Conservation (phyloP, 83 land plant genomes). For the Picea engelmannii region DNA sequence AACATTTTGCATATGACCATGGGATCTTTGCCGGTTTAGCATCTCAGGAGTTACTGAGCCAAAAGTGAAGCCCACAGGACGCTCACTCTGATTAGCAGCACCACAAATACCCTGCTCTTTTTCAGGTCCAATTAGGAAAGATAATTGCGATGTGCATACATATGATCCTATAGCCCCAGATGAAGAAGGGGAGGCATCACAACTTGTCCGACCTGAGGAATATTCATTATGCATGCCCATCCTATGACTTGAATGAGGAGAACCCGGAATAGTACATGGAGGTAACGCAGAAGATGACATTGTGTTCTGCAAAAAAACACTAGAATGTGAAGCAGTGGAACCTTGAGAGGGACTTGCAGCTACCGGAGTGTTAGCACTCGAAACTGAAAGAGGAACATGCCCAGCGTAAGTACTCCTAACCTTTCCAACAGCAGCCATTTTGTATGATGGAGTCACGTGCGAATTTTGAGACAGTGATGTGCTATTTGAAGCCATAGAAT, state of each 20-base stretch:
- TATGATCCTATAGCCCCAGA: not conserved
- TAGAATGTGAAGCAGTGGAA: too few species aligned
- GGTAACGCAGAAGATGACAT: not conserved
- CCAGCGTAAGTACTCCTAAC: too few species aligned
- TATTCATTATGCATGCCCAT: not conserved
- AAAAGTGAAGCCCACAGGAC: slow-evolving; percentile 54
- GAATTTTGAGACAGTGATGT: slow-evolving; percentile 17
- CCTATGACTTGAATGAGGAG: not conserved
- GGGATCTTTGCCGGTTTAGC: slow-evolving; percentile 21
- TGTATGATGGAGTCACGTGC: slow-evolving; percentile 71
- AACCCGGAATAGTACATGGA: not conserved
- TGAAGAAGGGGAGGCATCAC: slow-evolving; percentile 1
- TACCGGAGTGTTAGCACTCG: too few species aligned
- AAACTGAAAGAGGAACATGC: too few species aligned
- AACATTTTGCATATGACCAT: not conserved
- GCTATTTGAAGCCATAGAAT: too few species aligned
- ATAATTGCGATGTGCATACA: not conserved
- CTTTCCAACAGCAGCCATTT: slow-evolving; percentile 80
- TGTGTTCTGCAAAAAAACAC: too few species aligned
- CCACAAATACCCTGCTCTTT: slow-evolving; percentile 1
- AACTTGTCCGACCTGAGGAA: slow-evolving; percentile 5
- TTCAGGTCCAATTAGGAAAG: slow-evolving; percentile 6
- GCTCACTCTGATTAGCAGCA: not conserved
- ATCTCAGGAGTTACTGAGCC: slow-evolving; percentile 71
- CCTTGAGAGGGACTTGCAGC: too few species aligned